A percentile compares a stretch with the other conserved stretches of the same genome.
Evolutionary conservation across 345 rosid species (phyloP).

Genomic region (Arabidopsis thaliana): TAIR10.1 NC_003075.7:15888501-15889000

Average conservation of each 20-base stretch:
- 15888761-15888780: conserved; percentile 89
- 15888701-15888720: conserved; percentile 81
- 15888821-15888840: conserved; percentile 90
- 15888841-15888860: conserved; percentile 1
- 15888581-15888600: conserved; percentile 73
- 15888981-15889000: conserved; percentile 62
- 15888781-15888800: conserved; percentile 81
- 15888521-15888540: conserved; percentile 28
- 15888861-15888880: conserved; percentile 24
- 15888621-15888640: conserved; percentile 83
- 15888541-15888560: neutral
- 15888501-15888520: neutral
- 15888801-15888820: conserved; percentile 77
- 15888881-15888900: conserved; percentile 13
- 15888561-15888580: conserved; percentile 4
- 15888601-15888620: conserved; percentile 83
- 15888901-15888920: conserved; percentile 41
- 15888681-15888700: conserved; percentile 94
- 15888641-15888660: conserved; percentile 86
- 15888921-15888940: conserved; percentile 95
- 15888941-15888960: conserved; percentile 69
- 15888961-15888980: conserved; percentile 56
- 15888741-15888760: conserved; percentile 79
- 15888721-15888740: conserved; percentile 64
- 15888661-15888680: conserved; percentile 89